These are phyloP conservation scores for Rhodomyrtus tomentosa DNA, from an alignment of 345 rosid species.

Conservation along the genomic window DNA sequence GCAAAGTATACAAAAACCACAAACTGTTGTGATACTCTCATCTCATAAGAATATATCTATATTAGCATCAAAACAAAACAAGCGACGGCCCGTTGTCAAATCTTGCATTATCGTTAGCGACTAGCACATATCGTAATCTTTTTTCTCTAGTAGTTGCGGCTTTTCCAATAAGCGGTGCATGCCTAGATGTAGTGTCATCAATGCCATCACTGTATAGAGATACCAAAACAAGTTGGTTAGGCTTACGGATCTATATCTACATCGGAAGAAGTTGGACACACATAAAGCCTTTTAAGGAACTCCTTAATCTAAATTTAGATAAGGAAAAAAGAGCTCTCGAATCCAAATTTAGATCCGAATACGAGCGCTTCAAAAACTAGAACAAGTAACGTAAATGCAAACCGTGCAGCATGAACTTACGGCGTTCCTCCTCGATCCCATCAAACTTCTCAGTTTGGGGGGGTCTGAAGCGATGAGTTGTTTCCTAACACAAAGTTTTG, in stretches of 20 bases:
- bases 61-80: neutral
- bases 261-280: neutral
- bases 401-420: neutral
- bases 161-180: neutral
- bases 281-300: neutral
- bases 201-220: neutral
- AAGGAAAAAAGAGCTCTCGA: neutral
- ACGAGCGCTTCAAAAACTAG: neutral
- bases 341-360: neutral
- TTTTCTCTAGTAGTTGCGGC: neutral
- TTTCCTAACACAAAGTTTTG: neutral
- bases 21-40: neutral
- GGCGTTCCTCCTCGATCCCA: neutral
- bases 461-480: accelerated
- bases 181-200: neutral
- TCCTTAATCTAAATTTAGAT: neutral
- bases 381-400: accelerated
- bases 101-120: neutral
- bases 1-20: no score
- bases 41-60: neutral
- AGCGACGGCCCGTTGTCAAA: no score
- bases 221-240: neutral
- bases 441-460: neutral
- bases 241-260: neutral
- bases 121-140: neutral